A percentile compares a stretch with the other conserved stretches of the same genome.
phyloP scores from a whole-genome alignment of 129 eudicot genomes.

The Flaveria ramosissima region DNA sequence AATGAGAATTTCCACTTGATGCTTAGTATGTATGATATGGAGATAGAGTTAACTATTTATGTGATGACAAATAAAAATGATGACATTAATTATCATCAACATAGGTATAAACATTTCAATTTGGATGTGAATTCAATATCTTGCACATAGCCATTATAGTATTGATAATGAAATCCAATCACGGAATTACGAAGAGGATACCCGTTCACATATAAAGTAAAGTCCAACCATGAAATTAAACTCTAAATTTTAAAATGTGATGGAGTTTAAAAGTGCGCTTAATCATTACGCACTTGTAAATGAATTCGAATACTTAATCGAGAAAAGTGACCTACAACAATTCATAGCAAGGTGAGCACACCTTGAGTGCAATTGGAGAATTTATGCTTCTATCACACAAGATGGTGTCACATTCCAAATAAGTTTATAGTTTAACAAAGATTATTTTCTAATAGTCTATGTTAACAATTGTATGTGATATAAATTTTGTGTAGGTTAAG shows the following conservation, averaged over 20 bases:
- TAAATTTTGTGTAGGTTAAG: no score
- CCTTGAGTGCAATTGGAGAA: no score
- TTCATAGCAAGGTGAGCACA: no score
- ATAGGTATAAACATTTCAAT: background rate
- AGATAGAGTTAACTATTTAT: background rate
- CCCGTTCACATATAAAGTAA: background rate
- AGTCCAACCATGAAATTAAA: background rate
- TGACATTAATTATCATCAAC: background rate
- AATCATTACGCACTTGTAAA: background rate
- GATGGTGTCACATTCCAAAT: no score
- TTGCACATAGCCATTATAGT: background rate
- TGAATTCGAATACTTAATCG: background rate
- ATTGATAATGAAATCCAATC: background rate
- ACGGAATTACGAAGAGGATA: background rate
- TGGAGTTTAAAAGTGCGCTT: background rate
- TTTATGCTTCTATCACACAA: no score
- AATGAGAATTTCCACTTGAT: background rate
- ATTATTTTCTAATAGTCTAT: no score
- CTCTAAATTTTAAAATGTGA: background rate
- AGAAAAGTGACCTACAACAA: no score
- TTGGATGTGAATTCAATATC: background rate
- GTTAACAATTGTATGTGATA: no score
- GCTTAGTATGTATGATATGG: background rate
- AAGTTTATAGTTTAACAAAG: no score
- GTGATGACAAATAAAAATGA: background rate